phyloP scores from a whole-genome alignment of 768 basidiomycete genomes.

The Termitomyces eurrhizus region DNA sequence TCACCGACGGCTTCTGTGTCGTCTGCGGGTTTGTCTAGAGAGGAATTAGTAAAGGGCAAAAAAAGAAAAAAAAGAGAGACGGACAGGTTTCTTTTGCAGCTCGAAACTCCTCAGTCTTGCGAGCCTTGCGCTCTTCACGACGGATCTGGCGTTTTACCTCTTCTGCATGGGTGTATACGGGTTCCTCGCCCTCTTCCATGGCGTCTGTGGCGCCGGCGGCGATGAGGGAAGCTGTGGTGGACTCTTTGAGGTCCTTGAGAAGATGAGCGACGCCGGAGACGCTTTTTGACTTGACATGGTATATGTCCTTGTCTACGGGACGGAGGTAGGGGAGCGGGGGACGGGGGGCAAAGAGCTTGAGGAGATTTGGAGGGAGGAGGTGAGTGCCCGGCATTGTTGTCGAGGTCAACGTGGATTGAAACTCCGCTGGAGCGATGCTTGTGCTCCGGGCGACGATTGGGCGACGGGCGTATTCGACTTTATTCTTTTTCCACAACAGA shows the following conservation, averaged over 20 bases:
- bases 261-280: slow-evolving; percentile 76
- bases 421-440: slow-evolving; percentile 17
- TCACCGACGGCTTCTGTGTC: slow-evolving; percentile 91
- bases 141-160: slow-evolving; percentile 77
- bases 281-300: slow-evolving; percentile 64
- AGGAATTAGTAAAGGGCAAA: slow-evolving; percentile 13
- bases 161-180: slow-evolving; percentile 76
- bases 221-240: slow-evolving; percentile 65
- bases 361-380: slow-evolving; percentile 90
- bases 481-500: slow-evolving; percentile 63
- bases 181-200: slow-evolving; percentile 86
- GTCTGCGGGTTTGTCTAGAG: slow-evolving; percentile 85
- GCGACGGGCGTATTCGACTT: slow-evolving; percentile 31
- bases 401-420: slow-evolving; percentile 5
- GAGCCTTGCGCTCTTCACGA: slow-evolving; percentile 76
- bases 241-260: slow-evolving; percentile 71
- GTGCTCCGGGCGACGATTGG: slow-evolving; percentile 1
- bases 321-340: slow-evolving; percentile 85
- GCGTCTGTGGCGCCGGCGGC: slow-evolving; percentile 53
- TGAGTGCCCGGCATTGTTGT: slow-evolving; percentile 66
- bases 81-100: slow-evolving; percentile 81
- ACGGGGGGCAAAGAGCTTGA: slow-evolving; percentile 94
- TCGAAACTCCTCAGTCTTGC: slow-evolving; percentile 71
- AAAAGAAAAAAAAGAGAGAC: slow-evolving; percentile 26
- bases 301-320: slow-evolving; percentile 81